phyloP scores from a whole-genome alignment of 768 basidiomycete genomes.

The Leccinum obscurum region DNA sequence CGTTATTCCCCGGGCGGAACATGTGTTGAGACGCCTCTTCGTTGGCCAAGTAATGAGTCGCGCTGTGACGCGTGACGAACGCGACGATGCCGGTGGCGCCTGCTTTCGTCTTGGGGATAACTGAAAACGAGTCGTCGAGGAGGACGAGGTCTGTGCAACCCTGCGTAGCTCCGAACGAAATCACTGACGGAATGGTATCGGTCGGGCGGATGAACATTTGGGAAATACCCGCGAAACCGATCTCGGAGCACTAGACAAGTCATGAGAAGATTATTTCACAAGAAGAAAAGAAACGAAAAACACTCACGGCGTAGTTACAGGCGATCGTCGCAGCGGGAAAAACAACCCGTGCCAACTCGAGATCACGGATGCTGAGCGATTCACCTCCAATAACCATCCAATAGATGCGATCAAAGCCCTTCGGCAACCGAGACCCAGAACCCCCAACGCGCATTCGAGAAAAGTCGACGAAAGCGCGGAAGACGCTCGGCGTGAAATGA shows the following conservation, averaged over 20 bases:
- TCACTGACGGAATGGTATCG: conserved; percentile 26
- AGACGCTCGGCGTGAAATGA: conserved; percentile 32
- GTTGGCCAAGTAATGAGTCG: conserved; percentile 31
- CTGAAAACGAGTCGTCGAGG: conserved; percentile 24
- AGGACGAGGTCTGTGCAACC: conserved; percentile 31
- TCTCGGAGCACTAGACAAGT: conserved; percentile 27
- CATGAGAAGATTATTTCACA: neutral
- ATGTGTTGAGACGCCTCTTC: conserved; percentile 27
- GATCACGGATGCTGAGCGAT: conserved; percentile 26
- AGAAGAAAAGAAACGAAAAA: neutral
- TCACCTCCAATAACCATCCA: conserved; percentile 37
- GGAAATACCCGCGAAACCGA: conserved; percentile 32
- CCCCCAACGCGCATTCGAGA: conserved; percentile 22
- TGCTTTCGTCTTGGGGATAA: conserved; percentile 19
- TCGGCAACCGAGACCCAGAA: conserved; percentile 12
- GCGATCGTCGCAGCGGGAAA: conserved; percentile 31
- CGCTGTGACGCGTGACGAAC: conserved; percentile 28
- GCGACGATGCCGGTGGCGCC: conserved; percentile 30
- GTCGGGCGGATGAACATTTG: conserved; percentile 31
- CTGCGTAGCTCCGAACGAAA: conserved; percentile 30
- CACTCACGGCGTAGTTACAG: conserved; percentile 32
- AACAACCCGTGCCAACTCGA: conserved; percentile 25
- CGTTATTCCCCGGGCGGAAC: conserved; percentile 28
- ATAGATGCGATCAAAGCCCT: conserved; percentile 29
- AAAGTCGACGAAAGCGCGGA: conserved; percentile 32